Evolutionary conservation across 164 flowering plant genomes (phyloP).

Genomic region (Piper longum): DNA sequence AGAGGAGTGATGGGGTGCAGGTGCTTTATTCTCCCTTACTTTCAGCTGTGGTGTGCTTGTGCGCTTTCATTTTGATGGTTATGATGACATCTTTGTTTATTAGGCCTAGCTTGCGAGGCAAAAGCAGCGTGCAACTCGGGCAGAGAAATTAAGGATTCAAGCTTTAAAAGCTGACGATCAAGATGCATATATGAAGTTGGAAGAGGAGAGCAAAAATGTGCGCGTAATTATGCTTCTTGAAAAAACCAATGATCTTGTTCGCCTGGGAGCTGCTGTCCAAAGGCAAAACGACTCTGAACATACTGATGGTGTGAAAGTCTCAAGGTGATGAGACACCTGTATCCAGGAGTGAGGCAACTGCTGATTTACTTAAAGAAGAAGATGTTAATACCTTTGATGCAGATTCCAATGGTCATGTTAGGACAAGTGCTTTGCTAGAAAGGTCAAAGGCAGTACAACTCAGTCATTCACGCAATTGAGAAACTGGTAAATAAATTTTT

Average conservation of each 20-base stretch:
- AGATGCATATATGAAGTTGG: constrained; percentile 94
- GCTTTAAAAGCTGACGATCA: constrained; percentile 94
- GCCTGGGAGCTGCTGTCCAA: constrained; percentile 93
- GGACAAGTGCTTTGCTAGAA: constrained; percentile 72
- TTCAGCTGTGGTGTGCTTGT: background rate
- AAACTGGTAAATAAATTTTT: constrained; percentile 50
- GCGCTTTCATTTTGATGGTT: background rate
- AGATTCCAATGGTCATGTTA: constrained; percentile 37
- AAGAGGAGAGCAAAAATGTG: constrained; percentile 97
- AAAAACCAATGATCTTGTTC: constrained; percentile 82
- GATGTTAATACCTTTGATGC: constrained; percentile 25
- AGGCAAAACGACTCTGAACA: constrained; percentile 78
- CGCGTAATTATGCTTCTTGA: constrained; percentile 77
- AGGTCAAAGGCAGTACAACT: constrained; percentile 95
- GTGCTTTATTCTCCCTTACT: constrained; percentile 13
- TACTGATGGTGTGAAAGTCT: constrained; percentile 38
- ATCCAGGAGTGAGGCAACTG: constrained; percentile 28
- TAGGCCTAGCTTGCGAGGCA: constrained; percentile 98
- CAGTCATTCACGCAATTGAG: constrained; percentile 80
- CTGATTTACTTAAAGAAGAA: constrained; percentile 33
- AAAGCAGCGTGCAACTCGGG: constrained; percentile 85
- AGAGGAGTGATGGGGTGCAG: constrained; percentile 86
- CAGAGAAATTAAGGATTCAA: constrained; percentile 84
- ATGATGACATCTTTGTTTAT: background rate
- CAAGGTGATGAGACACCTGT: constrained; percentile 36